Percentiles rank a stretch among this genome's conserved stretches.
These are phyloP conservation scores for Yamadazyma diddensiae DNA, from an alignment of 1,139 yeast species.

Conservation along the genomic window DNA sequence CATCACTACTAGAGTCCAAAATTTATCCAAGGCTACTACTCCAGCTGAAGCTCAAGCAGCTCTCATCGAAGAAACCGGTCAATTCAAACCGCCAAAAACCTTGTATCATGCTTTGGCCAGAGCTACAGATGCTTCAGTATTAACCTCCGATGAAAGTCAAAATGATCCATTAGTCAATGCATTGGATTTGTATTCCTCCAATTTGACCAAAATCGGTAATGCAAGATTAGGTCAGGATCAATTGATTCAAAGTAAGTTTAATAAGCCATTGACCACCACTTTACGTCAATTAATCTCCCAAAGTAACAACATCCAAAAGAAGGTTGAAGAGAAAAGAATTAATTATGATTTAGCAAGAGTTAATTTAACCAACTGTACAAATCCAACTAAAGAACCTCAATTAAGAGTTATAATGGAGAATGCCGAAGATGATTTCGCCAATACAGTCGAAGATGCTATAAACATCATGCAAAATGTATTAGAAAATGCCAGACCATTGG, in stretches of 20 bases:
- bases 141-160: constrained; percentile 42
- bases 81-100: constrained; percentile 71
- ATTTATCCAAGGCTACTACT: constrained; percentile 69
- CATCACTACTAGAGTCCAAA: constrained; percentile 63
- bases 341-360: constrained; percentile 80
- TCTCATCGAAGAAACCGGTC: constrained; percentile 53
- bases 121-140: constrained; percentile 59
- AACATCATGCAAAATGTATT: constrained; percentile 80
- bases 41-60: constrained; percentile 86
- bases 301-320: constrained; percentile 68
- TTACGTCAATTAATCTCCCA: constrained; percentile 62
- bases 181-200: constrained; percentile 43
- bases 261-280: constrained; percentile 62
- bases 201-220: constrained; percentile 66
- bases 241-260: constrained; percentile 66
- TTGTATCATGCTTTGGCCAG: constrained; percentile 80
- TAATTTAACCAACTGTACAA: constrained; percentile 58
- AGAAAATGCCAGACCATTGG: constrained; percentile 69
- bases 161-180: constrained; percentile 45
- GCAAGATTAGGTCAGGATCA: constrained; percentile 84
- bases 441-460: constrained; percentile 87
- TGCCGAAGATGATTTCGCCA: constrained; percentile 88
- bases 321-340: constrained; percentile 76
- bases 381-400: constrained; percentile 72
- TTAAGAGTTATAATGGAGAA: constrained; percentile 77